Evolutionary conservation across 176 grass and related monocot species (phyloP).

Genomic region (Oryza coarctata): DNA sequence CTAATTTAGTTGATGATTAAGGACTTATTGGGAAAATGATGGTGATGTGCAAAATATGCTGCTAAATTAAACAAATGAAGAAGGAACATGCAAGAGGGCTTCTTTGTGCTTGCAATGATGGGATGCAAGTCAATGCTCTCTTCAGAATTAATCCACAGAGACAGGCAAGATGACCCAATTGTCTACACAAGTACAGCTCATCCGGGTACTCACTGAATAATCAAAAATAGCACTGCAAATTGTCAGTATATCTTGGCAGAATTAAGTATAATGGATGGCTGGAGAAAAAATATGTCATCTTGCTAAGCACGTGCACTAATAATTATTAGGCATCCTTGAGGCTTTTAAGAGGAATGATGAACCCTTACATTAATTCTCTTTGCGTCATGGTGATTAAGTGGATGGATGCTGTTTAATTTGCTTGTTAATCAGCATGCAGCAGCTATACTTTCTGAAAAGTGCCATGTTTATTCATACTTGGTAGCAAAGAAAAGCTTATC

Average conservation of each 20-base stretch:
- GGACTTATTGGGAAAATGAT: slow-evolving; percentile 13
- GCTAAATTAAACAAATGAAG: slow-evolving; percentile 5
- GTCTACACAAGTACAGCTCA: slow-evolving; percentile 51
- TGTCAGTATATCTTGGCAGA: slow-evolving; percentile 44
- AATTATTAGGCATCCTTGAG: background rate
- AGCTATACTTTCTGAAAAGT: background rate
- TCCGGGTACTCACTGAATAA: slow-evolving; percentile 10
- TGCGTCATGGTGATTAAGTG: background rate
- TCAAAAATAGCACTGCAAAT: slow-evolving; percentile 42
- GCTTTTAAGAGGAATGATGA: background rate
- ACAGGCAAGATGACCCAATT: slow-evolving; percentile 31
- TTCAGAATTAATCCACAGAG: slow-evolving; percentile 37
- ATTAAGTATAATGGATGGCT: slow-evolving; percentile 15
- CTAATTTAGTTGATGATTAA: slow-evolving; percentile 10
- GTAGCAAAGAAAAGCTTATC: slow-evolving; percentile 39
- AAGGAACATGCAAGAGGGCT: slow-evolving; percentile 43
- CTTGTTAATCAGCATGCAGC: background rate
- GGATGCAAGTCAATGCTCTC: slow-evolving; percentile 49
- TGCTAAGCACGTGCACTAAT: slow-evolving; percentile 20
- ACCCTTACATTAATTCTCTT: background rate
- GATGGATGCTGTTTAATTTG: background rate
- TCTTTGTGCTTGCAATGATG: slow-evolving; percentile 52
- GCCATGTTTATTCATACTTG: background rate
- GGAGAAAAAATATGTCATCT: slow-evolving; percentile 17
- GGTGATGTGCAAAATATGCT: slow-evolving; percentile 40